These are phyloP conservation scores for Populus pruinosa DNA, from an alignment of 345 rosid species.

Conservation along the genomic window DNA sequence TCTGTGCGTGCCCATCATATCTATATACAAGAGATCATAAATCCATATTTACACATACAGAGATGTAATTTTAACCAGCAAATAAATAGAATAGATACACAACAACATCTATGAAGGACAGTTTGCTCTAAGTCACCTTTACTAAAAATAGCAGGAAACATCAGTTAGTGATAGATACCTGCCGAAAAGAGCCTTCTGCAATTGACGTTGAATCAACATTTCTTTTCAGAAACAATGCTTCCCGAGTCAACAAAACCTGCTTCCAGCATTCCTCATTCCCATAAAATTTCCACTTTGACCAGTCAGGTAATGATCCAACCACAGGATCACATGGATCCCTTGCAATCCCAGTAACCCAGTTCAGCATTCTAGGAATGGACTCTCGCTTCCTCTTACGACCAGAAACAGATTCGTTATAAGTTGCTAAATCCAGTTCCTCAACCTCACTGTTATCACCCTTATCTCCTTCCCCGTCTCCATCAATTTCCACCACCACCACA, in stretches of 20 bases:
- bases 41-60: neutral
- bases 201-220: constrained; percentile 23
- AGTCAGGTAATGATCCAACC: constrained; percentile 55
- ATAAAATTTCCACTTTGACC: constrained; percentile 59
- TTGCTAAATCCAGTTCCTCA: constrained; percentile 14
- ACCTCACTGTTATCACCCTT: constrained; percentile 14
- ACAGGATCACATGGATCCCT: constrained; percentile 55
- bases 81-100: neutral
- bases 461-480: constrained; percentile 5
- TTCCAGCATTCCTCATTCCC: constrained; percentile 67
- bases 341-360: constrained; percentile 61
- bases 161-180: constrained; percentile 42
- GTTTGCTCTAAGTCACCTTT: neutral
- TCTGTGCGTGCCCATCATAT: neutral
- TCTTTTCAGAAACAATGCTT: constrained; percentile 36
- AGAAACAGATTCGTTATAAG: constrained; percentile 7
- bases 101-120: neutral
- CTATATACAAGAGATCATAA: neutral
- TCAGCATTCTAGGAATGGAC: constrained; percentile 39
- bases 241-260: constrained; percentile 64
- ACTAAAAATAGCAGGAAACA: neutral
- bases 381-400: constrained; percentile 52
- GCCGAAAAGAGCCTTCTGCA: constrained; percentile 37
- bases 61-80: neutral
- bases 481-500: constrained; percentile 10